Evolutionary conservation across 345 rosid genomes (phyloP).

Genomic region (Aquilaria sinensis): DNA sequence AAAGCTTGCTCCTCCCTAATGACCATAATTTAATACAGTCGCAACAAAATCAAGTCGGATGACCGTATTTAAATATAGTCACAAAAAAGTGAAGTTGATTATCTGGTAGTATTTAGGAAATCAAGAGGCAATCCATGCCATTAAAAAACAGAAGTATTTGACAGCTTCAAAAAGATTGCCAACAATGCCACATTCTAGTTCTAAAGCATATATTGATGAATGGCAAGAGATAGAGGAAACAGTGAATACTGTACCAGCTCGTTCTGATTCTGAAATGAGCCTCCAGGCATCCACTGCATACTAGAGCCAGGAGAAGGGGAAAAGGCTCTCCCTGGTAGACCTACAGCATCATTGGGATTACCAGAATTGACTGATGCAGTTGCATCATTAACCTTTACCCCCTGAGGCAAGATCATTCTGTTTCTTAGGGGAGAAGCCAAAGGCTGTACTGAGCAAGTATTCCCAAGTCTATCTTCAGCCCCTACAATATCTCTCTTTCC

Average conservation of each 20-base stretch:
- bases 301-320: slow-evolving; percentile 70
- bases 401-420: slow-evolving; percentile 70
- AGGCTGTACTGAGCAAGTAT: slow-evolving; percentile 56
- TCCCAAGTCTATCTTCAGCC: slow-evolving; percentile 67
- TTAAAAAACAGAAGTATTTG: neutral
- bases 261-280: slow-evolving; percentile 79
- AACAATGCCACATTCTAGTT: too few relatives aligned
- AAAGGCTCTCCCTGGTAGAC: slow-evolving; percentile 62
- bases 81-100: too few relatives aligned
- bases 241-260: slow-evolving; percentile 50
- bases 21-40: too few relatives aligned
- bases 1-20: too few relatives aligned
- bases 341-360: slow-evolving; percentile 44
- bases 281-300: slow-evolving; percentile 91
- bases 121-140: neutral
- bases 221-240: neutral
- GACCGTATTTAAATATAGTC: too few relatives aligned
- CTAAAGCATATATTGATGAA: neutral
- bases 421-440: slow-evolving; percentile 66
- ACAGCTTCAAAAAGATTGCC: neutral
- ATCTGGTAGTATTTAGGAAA: neutral
- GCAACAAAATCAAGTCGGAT: too few relatives aligned
- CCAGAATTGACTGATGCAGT: slow-evolving; percentile 48
- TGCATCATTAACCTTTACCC: slow-evolving; percentile 71
- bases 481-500: slow-evolving; percentile 73